Evolutionary conservation across 768 basidiomycete genomes (phyloP).

Genomic region (Rhizopogon vinicolor): DNA sequence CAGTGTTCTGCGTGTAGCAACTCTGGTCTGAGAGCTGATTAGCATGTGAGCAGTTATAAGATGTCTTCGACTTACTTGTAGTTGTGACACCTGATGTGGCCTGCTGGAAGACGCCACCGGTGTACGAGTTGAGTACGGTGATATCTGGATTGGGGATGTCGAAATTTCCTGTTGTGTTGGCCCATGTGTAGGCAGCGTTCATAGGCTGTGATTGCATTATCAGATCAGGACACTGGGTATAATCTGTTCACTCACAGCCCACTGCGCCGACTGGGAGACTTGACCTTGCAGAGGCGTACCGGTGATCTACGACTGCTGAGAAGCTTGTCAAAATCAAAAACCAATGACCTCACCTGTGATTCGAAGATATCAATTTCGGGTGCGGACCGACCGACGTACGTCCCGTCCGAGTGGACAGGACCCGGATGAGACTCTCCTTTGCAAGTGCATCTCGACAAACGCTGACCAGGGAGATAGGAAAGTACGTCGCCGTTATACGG

Average conservation of each 20-base stretch:
- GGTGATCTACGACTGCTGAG: slow-evolving; percentile 25
- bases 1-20: slow-evolving; percentile 52
- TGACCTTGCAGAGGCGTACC: slow-evolving; percentile 38
- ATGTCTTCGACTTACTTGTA: slow-evolving; percentile 41
- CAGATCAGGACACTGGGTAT: not conserved
- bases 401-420: slow-evolving; percentile 70
- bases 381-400: slow-evolving; percentile 75
- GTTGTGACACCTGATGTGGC: slow-evolving; percentile 67
- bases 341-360: slow-evolving; percentile 49
- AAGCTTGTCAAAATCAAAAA: not conserved
- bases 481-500: slow-evolving; percentile 45
- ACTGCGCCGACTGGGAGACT: slow-evolving; percentile 85
- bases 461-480: slow-evolving; percentile 86
- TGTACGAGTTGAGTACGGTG: slow-evolving; percentile 59
- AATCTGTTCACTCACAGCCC: slow-evolving; percentile 48
- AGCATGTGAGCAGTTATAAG: not conserved
- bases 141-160: slow-evolving; percentile 48
- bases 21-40: slow-evolving; percentile 44
- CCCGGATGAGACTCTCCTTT: slow-evolving; percentile 84
- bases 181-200: slow-evolving; percentile 67
- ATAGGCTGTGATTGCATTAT: slow-evolving; percentile 54
- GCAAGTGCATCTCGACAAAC: slow-evolving; percentile 87
- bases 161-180: slow-evolving; percentile 56
- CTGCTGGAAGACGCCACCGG: slow-evolving; percentile 79
- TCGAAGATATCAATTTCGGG: slow-evolving; percentile 93